Conservation (phyloP, 106 monocot genomes). For the Amphibolis antarctica region DNA sequence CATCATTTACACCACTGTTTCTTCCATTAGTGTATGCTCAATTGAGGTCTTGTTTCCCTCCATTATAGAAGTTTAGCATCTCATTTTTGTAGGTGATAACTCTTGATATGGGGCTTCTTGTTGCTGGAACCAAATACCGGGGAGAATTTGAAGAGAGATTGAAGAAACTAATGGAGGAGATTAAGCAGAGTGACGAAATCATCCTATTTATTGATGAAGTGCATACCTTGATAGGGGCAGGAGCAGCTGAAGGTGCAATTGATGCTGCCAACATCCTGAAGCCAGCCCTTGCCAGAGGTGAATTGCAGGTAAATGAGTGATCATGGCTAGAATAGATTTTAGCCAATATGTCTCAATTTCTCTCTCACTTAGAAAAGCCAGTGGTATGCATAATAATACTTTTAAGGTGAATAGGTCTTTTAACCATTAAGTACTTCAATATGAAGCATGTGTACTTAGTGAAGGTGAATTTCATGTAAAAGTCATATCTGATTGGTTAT, state of each 20-base stretch:
- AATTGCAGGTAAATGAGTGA: conserved; percentile 22
- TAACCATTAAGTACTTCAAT: too few relatives aligned
- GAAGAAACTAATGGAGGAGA: conserved; percentile 36
- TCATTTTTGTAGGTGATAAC: conserved; percentile 19
- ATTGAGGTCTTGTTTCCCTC: too few relatives aligned
- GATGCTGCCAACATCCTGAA: conserved; percentile 33
- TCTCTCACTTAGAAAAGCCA: too few relatives aligned
- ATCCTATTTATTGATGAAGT: conserved; percentile 39
- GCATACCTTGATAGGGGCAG: conserved; percentile 37
- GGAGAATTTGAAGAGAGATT: conserved; percentile 45
- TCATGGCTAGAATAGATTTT: neutral
- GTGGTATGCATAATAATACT: too few relatives aligned
- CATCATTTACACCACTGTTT: too few relatives aligned
- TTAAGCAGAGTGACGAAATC: conserved; percentile 30
- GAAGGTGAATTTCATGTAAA: too few relatives aligned
- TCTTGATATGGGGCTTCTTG: conserved; percentile 35
- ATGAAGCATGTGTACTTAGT: too few relatives aligned
- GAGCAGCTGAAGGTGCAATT: conserved; percentile 29
- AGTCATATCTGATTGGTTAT: too few relatives aligned
- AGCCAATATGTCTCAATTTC: too few relatives aligned
- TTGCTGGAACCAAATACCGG: conserved; percentile 38
- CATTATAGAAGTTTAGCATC: neutral
- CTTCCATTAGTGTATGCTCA: neutral
- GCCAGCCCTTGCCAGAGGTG: conserved; percentile 41
- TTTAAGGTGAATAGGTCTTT: too few relatives aligned